Evolutionary conservation across 306 rosid species (phyloP), one percentile per base, ranked within the genome.

Genomic region (Lathyrus aphaca): DNA sequence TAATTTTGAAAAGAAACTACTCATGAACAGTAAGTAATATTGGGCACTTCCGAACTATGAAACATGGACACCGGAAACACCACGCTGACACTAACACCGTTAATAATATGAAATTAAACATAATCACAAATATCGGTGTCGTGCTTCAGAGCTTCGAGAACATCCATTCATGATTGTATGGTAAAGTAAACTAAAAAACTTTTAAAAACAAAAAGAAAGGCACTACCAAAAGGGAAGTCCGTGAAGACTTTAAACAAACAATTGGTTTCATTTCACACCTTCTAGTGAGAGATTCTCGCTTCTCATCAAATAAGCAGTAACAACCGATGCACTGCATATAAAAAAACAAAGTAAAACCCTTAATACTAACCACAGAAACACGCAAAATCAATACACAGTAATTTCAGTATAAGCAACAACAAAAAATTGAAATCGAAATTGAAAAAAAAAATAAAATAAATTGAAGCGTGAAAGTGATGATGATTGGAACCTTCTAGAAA

Each of bases 291-390:
- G 84, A 64, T 74, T 83, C 71, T 94, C 99, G 0, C 80, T 82
- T 77, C 85, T 88, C 99, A 94, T 94, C 84, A 94, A 87, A 84
- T 94, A 89, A 5, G 96, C 93, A 3, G 86, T 94, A 64, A 94
- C 69, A 80, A 94, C 67, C 59, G 99, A 88, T 67, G 99, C 99
- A 81, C 99, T 93, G 94, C 91, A 88, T 78, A 53, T 11, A 89
- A 74, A 77, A 69, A 69, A 79, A 10, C 32, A 70, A 78, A 78
- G 71, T n/a, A 74, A 74, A 81, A 66, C 30, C 68, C 54, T 62
- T 3, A 23, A 23, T 2, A 23, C 3, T 23, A 23, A n/a, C n/a
- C 25, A 23, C 25, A 23, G 25, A 23, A 23, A 23, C 25, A 23
- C 25, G 25, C 25, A 23, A 23, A 23, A 71, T 59, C 51, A 45